These are phyloP conservation scores for Zizania palustris DNA, from an alignment of 202 grass and related monocot genomes.

Conservation along the genomic window DNA sequence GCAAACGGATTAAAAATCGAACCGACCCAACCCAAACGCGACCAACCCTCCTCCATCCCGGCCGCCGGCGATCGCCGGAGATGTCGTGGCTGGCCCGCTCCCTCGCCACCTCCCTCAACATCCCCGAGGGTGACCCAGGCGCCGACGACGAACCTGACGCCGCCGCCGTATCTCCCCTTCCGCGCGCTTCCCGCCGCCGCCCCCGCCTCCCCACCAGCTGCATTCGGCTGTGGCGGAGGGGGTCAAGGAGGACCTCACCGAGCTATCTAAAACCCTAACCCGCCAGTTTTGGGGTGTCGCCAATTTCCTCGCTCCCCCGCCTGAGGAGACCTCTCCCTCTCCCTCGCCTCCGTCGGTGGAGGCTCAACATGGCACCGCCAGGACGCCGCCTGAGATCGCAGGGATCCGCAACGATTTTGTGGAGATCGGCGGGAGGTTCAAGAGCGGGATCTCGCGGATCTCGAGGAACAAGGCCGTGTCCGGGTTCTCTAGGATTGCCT, in stretches of 20 bases:
- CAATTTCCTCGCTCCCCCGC: conserved; percentile 70
- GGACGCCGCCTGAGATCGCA: conserved; percentile 45
- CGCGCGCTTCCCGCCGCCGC: conserved; percentile 34
- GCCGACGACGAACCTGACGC: conserved; percentile 43
- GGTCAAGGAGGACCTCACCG: conserved; percentile 95
- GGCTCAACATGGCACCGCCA: conserved; percentile 8
- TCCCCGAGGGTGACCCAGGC: conserved; percentile 48
- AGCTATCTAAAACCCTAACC: conserved; percentile 77
- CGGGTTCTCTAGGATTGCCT: conserved; percentile 77
- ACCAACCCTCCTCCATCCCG: too few relatives aligned
- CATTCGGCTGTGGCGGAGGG: conserved; percentile 56
- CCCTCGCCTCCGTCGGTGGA: conserved; percentile 29
- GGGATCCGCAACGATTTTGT: conserved; percentile 66
- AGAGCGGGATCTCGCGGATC: conserved; percentile 72
- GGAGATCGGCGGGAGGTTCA: conserved; percentile 69
- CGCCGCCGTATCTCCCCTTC: not conserved
- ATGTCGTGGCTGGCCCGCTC: conserved; percentile 95
- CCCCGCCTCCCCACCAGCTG: conserved; percentile 14
- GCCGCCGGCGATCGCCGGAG: conserved; percentile 50
- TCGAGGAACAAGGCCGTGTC: conserved; percentile 70
- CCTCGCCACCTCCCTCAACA: conserved; percentile 64
- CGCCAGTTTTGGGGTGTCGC: conserved; percentile 88
- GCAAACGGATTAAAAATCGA: too few relatives aligned
- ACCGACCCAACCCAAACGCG: too few relatives aligned
- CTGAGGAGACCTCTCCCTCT: conserved; percentile 30